phyloP scores from a whole-genome alignment of 768 basidiomycete genomes.

The Royoungia palumana region DNA sequence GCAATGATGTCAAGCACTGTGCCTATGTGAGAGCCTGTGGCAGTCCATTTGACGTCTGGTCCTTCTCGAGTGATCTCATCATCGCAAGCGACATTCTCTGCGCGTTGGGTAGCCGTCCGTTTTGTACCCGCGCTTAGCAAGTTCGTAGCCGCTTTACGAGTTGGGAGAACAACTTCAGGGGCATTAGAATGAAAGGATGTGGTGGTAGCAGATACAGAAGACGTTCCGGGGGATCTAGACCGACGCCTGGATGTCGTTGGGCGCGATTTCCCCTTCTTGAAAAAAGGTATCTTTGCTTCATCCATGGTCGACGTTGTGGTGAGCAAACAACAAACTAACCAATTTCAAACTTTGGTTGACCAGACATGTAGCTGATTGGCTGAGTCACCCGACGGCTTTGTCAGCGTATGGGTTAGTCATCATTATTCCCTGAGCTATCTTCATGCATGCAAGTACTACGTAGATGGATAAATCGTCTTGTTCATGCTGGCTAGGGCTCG shows the following conservation, averaged over 20 bases:
- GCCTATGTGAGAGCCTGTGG: conserved; percentile 70
- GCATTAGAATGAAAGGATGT: conserved; percentile 7
- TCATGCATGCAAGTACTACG: too few relatives aligned
- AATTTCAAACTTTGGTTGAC: too few relatives aligned
- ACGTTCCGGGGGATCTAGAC: conserved; percentile 55
- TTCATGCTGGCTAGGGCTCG: too few relatives aligned
- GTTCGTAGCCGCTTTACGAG: conserved; percentile 62
- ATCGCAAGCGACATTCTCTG: conserved; percentile 43
- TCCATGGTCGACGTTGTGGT: conserved; percentile 32
- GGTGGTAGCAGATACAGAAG: conserved; percentile 22
- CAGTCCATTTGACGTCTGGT: conserved; percentile 75
- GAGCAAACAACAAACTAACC: not conserved
- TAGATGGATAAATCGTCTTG: too few relatives aligned
- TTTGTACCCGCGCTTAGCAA: conserved; percentile 79
- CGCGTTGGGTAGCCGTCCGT: conserved; percentile 50
- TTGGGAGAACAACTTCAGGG: conserved; percentile 76
- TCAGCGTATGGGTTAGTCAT: conserved; percentile 14
- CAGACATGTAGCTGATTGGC: not conserved
- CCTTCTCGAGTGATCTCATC: conserved; percentile 43
- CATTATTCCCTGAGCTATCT: conserved; percentile 3
- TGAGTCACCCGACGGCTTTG: conserved; percentile 18
- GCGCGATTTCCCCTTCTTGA: conserved; percentile 80
- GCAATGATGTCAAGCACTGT: conserved; percentile 72
- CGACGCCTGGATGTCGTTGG: conserved; percentile 76
- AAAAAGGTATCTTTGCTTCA: conserved; percentile 70